Base-by-base conservation (phyloP, 1,284 basidiomycete genomes). In the Blastosporella zonata region DNA sequence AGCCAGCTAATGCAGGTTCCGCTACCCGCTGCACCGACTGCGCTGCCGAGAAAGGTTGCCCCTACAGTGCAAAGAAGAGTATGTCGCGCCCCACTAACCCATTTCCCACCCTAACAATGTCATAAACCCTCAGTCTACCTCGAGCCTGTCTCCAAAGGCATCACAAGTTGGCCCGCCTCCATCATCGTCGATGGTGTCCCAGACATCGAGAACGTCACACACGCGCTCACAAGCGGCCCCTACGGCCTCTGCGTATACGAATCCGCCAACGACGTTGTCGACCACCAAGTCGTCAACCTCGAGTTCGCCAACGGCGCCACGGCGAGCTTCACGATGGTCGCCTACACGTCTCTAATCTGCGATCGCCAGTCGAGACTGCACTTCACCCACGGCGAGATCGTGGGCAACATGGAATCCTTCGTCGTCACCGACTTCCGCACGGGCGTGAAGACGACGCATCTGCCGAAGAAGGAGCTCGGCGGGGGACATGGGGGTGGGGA, bases 11-110 rank as follows among this genome's bases (percentile, higher is more conserved):
- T 37, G 89, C 90, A 3, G 85, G 84, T 2, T 61, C 69, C 29
- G 84, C 84, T 0, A 81, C 71, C 6, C 76, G 82, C 25, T 93
- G 90, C 62, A 63, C 88, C 23, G 85, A 90, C 15, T 93, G 90
- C 66, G 71, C 81, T 0, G 69, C 79, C 15, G 82, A 90, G 65
- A 69, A 70, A 21, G 77, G 86, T 28, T 93, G 90, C 59, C 75
- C 87, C 2, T 93, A 92, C 66, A 90, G 87, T 56, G 90, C 91
- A 21, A 91, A 90, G 73, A 87, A 83, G 71, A 81, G 89, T 87
- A 56, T 61, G 38, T 31, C 55, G 13, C 47, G 50, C 31, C 46
- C 43, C 48, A n/a, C 12, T 29, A 8, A n/a, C 17, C 2, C 3
- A 31, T 29, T 15, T n/a, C 1, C 9, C 17, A 7, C 6, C 18